phyloP scores from a whole-genome alignment of 495 filamentous ascomycete genomes.

The Rhypophila decipiens region DNA sequence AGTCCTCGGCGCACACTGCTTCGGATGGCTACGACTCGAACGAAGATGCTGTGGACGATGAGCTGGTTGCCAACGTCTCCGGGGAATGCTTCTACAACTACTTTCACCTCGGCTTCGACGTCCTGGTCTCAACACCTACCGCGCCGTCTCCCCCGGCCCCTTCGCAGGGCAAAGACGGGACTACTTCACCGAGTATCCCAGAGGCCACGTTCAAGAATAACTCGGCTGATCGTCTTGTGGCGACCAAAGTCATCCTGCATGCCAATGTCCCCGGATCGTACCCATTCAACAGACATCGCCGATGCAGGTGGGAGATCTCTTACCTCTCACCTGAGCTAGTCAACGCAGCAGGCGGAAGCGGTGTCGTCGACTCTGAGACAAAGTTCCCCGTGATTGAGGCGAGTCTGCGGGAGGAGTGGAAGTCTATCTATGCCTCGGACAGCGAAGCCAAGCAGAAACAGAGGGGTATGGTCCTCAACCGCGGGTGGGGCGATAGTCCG shows the following conservation, averaged over 20 bases:
- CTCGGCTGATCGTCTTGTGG: conserved; percentile 59
- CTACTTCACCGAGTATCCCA: conserved; percentile 9
- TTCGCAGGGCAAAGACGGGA: conserved; percentile 41
- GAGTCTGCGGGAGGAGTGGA: conserved; percentile 65
- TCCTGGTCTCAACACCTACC: conserved; percentile 77
- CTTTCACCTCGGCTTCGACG: conserved; percentile 89
- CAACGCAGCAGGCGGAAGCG: conserved; percentile 13
- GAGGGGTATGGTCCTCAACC: conserved; percentile 78
- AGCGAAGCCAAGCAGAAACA: conserved; percentile 59
- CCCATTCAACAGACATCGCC: conserved; percentile 89
- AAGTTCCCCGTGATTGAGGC: conserved; percentile 63
- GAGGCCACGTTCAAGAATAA: conserved; percentile 31
- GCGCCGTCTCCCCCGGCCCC: conserved; percentile 54
- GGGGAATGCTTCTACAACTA: conserved; percentile 95
- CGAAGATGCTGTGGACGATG: conserved; percentile 50
- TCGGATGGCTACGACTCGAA: conserved; percentile 62
- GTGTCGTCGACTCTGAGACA: conserved; percentile 64
- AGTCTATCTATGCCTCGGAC: conserved; percentile 53
- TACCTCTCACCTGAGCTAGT: conserved; percentile 40
- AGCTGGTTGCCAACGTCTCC: conserved; percentile 39
- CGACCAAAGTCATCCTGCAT: conserved; percentile 85
- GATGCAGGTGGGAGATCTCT: conserved; percentile 78
- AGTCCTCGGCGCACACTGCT: conserved; percentile 67
- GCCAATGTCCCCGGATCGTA: conserved; percentile 94
- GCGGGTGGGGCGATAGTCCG: conserved; percentile 86